Percentiles rank a stretch among this genome's conserved stretches.
Evolutionary conservation across 2,329 filamentous ascomycete genomes (phyloP).

Genomic region (Fusarium heterosporum): DNA sequence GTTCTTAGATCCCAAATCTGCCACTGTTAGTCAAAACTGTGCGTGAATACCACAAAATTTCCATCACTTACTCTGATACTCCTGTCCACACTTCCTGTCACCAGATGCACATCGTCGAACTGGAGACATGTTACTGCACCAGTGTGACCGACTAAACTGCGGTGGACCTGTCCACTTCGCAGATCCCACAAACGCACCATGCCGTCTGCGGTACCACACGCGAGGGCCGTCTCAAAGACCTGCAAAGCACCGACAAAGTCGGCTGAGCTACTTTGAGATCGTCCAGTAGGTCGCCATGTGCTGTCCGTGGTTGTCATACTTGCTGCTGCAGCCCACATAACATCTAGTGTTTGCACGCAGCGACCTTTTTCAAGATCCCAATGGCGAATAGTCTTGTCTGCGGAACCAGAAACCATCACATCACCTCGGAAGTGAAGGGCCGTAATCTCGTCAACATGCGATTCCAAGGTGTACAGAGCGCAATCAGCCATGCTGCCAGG

Average conservation of each 20-base stretch:
- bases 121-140: conserved; percentile 93
- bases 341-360: conserved; percentile 96
- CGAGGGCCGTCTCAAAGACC: conserved; percentile 94
- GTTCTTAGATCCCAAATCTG: conserved; percentile 99
- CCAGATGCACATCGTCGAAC: conserved; percentile 94
- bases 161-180: conserved; percentile 94
- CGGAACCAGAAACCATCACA: conserved; percentile 92
- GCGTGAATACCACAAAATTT: neutral
- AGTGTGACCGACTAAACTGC: conserved; percentile 94
- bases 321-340: conserved; percentile 94
- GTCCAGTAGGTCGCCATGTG: conserved; percentile 79
- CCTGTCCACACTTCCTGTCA: conserved; percentile 91
- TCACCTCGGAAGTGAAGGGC: conserved; percentile 91
- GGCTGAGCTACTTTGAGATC: conserved; percentile 72
- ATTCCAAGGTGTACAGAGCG: conserved; percentile 85
- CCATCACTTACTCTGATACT: conserved; percentile 86
- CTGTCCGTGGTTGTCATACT: conserved; percentile 71
- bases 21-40: conserved; percentile 41
- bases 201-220: conserved; percentile 95
- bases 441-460: conserved; percentile 94
- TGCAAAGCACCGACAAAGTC: conserved; percentile 96
- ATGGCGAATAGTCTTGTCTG: conserved; percentile 96
- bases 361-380: conserved; percentile 99
- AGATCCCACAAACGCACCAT: conserved; percentile 98
- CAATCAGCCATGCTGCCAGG: conserved; percentile 89